Percentiles rank a stretch among this genome's conserved stretches.
phyloP scores from a whole-genome alignment of 1,139 yeast species.

The Diutina siamensis region DNA sequence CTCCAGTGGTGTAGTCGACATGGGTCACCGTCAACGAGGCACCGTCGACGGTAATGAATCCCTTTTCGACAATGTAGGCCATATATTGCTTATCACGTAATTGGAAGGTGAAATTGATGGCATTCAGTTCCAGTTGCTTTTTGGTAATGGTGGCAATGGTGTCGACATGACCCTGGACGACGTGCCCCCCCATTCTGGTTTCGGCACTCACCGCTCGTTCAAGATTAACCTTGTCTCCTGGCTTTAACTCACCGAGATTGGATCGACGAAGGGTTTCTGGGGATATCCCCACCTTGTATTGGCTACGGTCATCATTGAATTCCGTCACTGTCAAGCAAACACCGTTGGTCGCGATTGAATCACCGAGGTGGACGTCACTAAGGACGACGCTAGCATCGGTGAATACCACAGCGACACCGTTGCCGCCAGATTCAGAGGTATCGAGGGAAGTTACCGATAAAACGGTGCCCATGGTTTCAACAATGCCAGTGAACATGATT shows the following conservation, averaged over 20 bases:
- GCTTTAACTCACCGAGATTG: constrained; percentile 48
- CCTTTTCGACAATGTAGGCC: constrained; percentile 82
- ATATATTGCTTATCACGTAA: constrained; percentile 55
- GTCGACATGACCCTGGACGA: constrained; percentile 96
- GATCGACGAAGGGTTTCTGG: constrained; percentile 87
- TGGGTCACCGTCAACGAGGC: constrained; percentile 82
- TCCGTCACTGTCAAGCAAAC: constrained; percentile 92
- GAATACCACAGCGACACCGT: constrained; percentile 65
- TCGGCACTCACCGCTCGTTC: constrained; percentile 84
- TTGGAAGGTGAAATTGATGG: constrained; percentile 64
- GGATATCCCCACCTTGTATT: constrained; percentile 82
- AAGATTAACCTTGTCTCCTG: constrained; percentile 62
- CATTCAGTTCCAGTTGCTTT: constrained; percentile 57
- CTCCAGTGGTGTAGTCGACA: constrained; percentile 45
- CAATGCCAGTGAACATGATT: constrained; percentile 86
- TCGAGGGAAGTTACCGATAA: constrained; percentile 39
- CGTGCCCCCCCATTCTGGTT: constrained; percentile 89
- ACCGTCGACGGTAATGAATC: constrained; percentile 87
- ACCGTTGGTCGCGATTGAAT: constrained; percentile 85
- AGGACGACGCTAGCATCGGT: constrained; percentile 53
- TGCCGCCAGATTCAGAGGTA: constrained; percentile 51
- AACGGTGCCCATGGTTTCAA: constrained; percentile 70
- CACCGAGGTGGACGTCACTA: constrained; percentile 80
- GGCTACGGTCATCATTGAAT: constrained; percentile 35
- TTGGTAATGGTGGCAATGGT: constrained; percentile 62